Percentiles rank a stretch among this genome's conserved stretches.
Evolutionary conservation across 2,329 filamentous ascomycete genomes (phyloP).

Genomic region (Arachnopeziza araneosa): DNA sequence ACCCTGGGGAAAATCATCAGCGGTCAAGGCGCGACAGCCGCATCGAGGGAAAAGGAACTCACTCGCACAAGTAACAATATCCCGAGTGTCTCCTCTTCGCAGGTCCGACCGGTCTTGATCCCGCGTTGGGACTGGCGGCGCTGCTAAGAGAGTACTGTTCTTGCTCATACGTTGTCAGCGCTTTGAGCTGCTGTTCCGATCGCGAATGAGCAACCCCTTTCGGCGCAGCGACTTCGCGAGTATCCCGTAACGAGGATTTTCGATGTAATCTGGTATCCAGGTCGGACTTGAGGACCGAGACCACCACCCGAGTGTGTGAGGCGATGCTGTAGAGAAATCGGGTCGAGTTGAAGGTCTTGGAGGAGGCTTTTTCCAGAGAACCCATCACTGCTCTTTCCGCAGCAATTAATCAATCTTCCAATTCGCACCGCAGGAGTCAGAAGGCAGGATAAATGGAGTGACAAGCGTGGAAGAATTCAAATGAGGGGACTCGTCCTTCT

Average conservation of each 20-base stretch:
- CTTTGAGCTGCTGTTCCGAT: not conserved
- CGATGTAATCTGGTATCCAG: not conserved
- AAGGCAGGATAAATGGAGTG: not conserved
- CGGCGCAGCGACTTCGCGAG: not conserved
- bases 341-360: not conserved
- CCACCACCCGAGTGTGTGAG: not conserved
- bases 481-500: not conserved
- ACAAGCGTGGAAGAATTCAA: not conserved
- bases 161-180: not conserved
- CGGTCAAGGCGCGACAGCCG: not conserved
- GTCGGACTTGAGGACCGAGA: not conserved
- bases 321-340: not conserved
- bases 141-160: not conserved
- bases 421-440: not conserved
- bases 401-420: not conserved
- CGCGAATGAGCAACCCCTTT: not conserved
- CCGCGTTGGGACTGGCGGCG: not conserved
- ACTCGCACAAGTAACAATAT: not conserved
- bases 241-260: not conserved
- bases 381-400: not conserved
- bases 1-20: not conserved
- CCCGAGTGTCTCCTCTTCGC: not conserved
- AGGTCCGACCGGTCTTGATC: not conserved
- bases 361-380: not conserved
- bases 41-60: not conserved